These are phyloP conservation scores for Achaetomium macrosporum DNA, from an alignment of 2,329 filamentous ascomycete species.

Conservation along the genomic window DNA sequence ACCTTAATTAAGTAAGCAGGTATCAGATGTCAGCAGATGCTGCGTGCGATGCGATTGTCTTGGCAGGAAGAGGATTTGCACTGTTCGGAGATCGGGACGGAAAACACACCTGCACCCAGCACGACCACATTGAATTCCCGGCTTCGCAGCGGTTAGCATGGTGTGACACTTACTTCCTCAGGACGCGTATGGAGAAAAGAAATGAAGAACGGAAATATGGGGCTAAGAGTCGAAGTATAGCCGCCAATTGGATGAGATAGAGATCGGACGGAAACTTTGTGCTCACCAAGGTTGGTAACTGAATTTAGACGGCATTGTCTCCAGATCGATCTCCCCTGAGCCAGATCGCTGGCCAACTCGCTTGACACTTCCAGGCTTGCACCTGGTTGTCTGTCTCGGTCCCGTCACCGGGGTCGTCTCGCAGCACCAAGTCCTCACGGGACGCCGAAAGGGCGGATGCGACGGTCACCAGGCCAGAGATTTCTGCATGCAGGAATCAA, in stretches of 20 bases:
- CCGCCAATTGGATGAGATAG: not conserved
- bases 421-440: slow-evolving; percentile 22
- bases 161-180: not conserved
- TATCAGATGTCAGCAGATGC: slow-evolving; percentile 29
- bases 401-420: slow-evolving; percentile 8
- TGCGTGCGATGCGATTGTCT: slow-evolving; percentile 22
- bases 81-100: not conserved
- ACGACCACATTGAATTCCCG: slow-evolving; percentile 80
- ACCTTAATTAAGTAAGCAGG: slow-evolving; percentile 43
- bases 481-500: slow-evolving; percentile 22
- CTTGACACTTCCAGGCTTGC: not conserved
- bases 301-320: slow-evolving; percentile 25
- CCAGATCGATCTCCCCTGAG: slow-evolving; percentile 7
- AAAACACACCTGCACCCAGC: slow-evolving; percentile 61
- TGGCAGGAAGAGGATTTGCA: slow-evolving; percentile 13
- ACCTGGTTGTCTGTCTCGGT: not conserved
- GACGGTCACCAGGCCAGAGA: slow-evolving; percentile 15
- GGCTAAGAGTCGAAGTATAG: not conserved
- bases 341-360: slow-evolving; percentile 9
- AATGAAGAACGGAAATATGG: not conserved
- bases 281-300: slow-evolving; percentile 25
- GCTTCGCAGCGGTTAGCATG: slow-evolving; percentile 35
- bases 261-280: not conserved
- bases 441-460: slow-evolving; percentile 23
- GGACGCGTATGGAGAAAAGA: not conserved